These are phyloP conservation scores for Cenococcum geophilum DNA, from an alignment of 495 filamentous ascomycete genomes.

Conservation along the genomic window DNA sequence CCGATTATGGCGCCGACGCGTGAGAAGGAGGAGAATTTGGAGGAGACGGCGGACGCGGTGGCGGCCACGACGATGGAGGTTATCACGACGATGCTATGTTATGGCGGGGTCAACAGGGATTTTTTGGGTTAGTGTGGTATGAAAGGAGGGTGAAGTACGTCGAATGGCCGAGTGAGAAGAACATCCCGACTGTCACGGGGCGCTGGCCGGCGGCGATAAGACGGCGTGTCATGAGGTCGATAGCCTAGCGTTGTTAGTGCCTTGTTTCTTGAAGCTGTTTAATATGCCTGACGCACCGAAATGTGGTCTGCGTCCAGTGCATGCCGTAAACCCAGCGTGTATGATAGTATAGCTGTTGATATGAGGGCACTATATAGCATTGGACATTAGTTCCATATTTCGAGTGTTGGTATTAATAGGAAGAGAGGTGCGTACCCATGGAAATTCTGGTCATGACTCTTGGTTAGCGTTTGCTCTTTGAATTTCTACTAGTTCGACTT, in stretches of 20 bases:
- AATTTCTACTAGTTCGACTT: not conserved
- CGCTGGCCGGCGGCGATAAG: slow-evolving; percentile 80
- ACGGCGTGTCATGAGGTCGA: slow-evolving; percentile 90
- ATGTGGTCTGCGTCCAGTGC: slow-evolving; percentile 97
- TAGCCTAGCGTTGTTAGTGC: slow-evolving; percentile 49
- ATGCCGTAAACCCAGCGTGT: slow-evolving; percentile 86
- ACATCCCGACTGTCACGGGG: slow-evolving; percentile 92
- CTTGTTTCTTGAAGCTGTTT: not conserved
- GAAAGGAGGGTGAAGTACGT: slow-evolving; percentile 44
- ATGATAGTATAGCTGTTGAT: slow-evolving; percentile 74
- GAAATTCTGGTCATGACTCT: slow-evolving; percentile 18
- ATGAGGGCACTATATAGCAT: slow-evolving; percentile 51
- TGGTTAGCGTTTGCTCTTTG: not conserved
- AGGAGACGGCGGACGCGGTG: slow-evolving; percentile 73
- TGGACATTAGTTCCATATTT: not conserved
- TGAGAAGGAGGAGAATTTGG: slow-evolving; percentile 71
- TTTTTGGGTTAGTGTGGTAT: not conserved
- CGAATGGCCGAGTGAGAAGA: slow-evolving; percentile 88
- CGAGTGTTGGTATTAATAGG: too few species aligned
- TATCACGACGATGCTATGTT: slow-evolving; percentile 67
- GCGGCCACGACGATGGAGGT: slow-evolving; percentile 90
- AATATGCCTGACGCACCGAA: slow-evolving; percentile 43
- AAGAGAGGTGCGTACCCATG: slow-evolving; percentile 31
- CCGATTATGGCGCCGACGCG: slow-evolving; percentile 83
- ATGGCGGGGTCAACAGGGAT: not conserved